These are phyloP conservation scores for Leccinum fallax DNA, from an alignment of 1,284 basidiomycete genomes.

Conservation along the genomic window DNA sequence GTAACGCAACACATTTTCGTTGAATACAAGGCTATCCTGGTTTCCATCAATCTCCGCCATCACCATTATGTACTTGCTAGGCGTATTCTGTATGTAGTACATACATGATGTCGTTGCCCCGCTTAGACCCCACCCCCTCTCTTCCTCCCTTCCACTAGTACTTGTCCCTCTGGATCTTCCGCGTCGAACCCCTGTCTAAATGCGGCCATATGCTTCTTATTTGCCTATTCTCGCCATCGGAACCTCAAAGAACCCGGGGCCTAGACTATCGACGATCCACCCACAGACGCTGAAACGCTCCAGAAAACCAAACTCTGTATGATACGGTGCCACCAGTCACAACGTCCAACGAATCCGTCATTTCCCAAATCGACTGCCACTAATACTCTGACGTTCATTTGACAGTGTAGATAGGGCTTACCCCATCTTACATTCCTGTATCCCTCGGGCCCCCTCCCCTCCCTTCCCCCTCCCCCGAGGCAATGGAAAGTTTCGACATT, in stretches of 20 bases:
- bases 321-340: not conserved
- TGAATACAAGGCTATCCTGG: not conserved
- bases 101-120: not conserved
- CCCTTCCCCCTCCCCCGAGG: not conserved
- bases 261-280: not conserved
- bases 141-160: not conserved
- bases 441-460: not conserved
- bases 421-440: not conserved
- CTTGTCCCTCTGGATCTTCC: not conserved
- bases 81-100: not conserved
- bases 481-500: not conserved
- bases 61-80: not conserved
- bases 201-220: not conserved
- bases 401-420: not conserved
- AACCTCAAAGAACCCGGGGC: not conserved
- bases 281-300: not conserved
- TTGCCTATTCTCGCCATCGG: not conserved
- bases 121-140: not conserved
- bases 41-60: not conserved
- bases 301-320: not conserved
- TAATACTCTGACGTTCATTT: not conserved
- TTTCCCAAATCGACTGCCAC: not conserved
- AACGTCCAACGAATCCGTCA: not conserved
- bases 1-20: not conserved
- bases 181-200: not conserved